Percentiles rank a stretch among this genome's conserved stretches.
phyloP scores from a whole-genome alignment of 306 rosid species.

The Psophocarpus tetragonolobus region DNA sequence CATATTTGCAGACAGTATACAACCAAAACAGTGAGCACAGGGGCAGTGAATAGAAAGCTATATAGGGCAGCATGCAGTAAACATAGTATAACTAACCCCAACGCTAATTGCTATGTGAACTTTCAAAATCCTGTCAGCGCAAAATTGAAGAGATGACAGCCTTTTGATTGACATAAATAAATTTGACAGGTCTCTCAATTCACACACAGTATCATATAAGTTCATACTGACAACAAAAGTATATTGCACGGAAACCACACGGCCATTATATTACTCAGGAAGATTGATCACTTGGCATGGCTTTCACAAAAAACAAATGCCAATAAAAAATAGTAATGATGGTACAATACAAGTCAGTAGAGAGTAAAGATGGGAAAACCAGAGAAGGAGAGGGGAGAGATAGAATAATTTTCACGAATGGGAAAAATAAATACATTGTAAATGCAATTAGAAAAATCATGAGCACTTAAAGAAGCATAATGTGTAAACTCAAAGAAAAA shows the following conservation, averaged over 20 bases:
- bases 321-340: background rate
- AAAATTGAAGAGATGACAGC: background rate
- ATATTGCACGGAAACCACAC: background rate
- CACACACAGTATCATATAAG: background rate
- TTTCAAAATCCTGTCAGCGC: conserved; percentile 8
- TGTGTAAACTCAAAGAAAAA: background rate
- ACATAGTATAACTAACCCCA: background rate
- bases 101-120: background rate
- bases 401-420: background rate
- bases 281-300: conserved; percentile 5
- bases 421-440: background rate
- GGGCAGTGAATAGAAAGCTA: conserved; percentile 14
- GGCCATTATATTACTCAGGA: background rate
- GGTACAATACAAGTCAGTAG: background rate
- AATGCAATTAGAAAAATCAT: conserved; percentile 7
- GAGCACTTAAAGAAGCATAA: conserved; percentile 19
- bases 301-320: conserved; percentile 16
- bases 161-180: background rate
- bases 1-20: conserved; percentile 29
- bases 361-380: background rate
- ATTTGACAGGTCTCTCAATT: background rate
- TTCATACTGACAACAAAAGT: background rate
- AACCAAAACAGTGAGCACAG: conserved; percentile 28
- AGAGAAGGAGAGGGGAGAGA: background rate
- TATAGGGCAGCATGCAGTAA: background rate